Percentiles rank a stretch among this genome's conserved stretches.
Conservation (phyloP, 108 stramenopile genomes). For the Discostella stelligeroides region DNA sequence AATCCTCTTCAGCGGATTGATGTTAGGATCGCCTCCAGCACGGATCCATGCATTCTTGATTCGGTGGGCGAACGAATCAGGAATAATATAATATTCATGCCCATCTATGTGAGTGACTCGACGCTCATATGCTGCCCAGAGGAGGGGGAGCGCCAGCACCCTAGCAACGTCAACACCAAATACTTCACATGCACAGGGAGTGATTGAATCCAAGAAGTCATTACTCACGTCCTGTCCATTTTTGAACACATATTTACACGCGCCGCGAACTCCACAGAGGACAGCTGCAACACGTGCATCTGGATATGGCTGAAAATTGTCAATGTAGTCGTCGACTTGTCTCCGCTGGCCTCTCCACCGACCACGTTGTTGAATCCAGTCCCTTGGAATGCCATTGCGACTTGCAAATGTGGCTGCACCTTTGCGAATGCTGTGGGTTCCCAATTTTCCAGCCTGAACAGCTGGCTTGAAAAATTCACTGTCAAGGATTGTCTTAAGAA, state of each 20-base stretch:
- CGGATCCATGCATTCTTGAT: no score
- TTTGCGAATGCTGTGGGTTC: no score
- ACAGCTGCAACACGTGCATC: background rate
- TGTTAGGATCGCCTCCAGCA: no score
- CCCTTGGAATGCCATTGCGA: background rate
- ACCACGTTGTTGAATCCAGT: background rate
- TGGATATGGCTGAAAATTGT: background rate
- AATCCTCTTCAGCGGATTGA: no score
- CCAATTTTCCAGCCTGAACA: no score
- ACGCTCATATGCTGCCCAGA: background rate
- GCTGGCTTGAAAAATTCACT: no score
- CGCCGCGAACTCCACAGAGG: background rate
- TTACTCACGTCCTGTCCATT: background rate
- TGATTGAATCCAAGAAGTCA: background rate
- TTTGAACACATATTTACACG: slow-evolving; percentile 1
- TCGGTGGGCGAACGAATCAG: no score
- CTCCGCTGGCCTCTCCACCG: background rate
- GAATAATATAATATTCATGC: background rate
- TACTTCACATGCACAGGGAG: background rate
- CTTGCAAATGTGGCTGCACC: background rate
- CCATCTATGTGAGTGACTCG: background rate
- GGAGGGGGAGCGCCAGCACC: background rate
- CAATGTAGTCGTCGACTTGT: slow-evolving; percentile 2
- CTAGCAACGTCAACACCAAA: background rate
- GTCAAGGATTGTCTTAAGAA: no score